Conservation (phyloP, 2,329 filamentous ascomycete species). For the Scedosporium minutisporum region DNA sequence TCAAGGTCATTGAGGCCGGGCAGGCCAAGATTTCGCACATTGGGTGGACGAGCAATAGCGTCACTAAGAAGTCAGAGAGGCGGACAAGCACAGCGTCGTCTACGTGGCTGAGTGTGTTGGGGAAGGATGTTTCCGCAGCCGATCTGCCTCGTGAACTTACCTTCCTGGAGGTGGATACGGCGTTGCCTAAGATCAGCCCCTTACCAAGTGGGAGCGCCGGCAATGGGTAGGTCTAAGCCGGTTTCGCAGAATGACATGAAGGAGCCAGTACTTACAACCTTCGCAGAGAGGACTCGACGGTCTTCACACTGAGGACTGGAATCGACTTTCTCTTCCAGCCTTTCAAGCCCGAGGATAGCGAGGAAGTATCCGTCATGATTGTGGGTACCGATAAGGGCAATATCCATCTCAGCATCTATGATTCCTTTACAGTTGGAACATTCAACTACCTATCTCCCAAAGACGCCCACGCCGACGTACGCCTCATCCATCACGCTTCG, state of each 20-base stretch:
- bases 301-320: constrained; percentile 61
- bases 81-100: not conserved
- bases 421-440: constrained; percentile 70
- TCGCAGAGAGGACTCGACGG: constrained; percentile 40
- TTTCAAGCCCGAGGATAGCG: constrained; percentile 53
- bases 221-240: constrained; percentile 40
- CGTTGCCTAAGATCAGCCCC: constrained; percentile 66
- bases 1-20: constrained; percentile 37
- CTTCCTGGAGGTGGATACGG: constrained; percentile 65
- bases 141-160: constrained; percentile 66
- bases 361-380: constrained; percentile 71
- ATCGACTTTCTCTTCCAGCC: constrained; percentile 61
- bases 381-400: constrained; percentile 61
- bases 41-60: constrained; percentile 39
- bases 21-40: constrained; percentile 38
- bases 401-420: constrained; percentile 73
- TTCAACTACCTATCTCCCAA: constrained; percentile 40
- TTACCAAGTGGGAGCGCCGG: constrained; percentile 53
- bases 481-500: constrained; percentile 53
- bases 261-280: constrained; percentile 8
- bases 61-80: constrained; percentile 20
- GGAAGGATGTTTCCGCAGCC: constrained; percentile 10
- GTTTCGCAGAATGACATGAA: not conserved
- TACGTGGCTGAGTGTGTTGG: constrained; percentile 10
- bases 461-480: constrained; percentile 14